Base-by-base conservation (phyloP, 257 asterid genomes). In the Solanum appendiculatum region DNA sequence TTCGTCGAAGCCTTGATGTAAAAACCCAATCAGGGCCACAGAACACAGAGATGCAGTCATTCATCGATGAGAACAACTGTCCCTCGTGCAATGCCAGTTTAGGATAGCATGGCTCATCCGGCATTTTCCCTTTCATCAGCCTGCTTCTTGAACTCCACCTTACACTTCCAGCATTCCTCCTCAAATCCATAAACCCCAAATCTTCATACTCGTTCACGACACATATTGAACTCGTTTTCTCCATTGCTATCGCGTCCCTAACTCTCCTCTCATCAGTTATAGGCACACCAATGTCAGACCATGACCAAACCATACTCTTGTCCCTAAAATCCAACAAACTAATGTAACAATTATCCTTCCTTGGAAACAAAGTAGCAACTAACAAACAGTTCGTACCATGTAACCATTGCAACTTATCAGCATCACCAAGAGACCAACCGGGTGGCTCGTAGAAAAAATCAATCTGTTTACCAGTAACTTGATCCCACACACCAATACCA, bases 401-500 rank as follows among this genome's bases (percentile, higher is more conserved):
- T 75, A 95, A 82, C 99, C 98, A 96, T 80, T 96, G 99, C 21
- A 96, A 86, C 89, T 91, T 95, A 84, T 95, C 99, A 5, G 99
- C 99, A 58, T 96, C 99, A 16, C 99, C 99, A 15, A 96, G 92
- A 0, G 99, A 92, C 98, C 99, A 96, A 0, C 96, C 95, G 0
- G 86, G 85, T 1, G 96, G 97, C 91, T 96, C 99, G 64, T 96
- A 95, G 93, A 94, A 96, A 56, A 96, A 95, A 86, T 96, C 99
- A 9, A 91, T 89, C 88, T 95, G 98, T 81, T 95, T 91, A 2
- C 99, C 99, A 1, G 95, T 93, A 7, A 92, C 92, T 82, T 92
- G 98, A 73, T 96, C 99, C 99, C 99, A 96, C 40, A 94, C 96
- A 54, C 98, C 99, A 86, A 96, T 91, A 4, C 98, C 99, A 88